Conservation (phyloP, 1,284 basidiomycete genomes). For the Moesziomyces aphidis region DNA sequence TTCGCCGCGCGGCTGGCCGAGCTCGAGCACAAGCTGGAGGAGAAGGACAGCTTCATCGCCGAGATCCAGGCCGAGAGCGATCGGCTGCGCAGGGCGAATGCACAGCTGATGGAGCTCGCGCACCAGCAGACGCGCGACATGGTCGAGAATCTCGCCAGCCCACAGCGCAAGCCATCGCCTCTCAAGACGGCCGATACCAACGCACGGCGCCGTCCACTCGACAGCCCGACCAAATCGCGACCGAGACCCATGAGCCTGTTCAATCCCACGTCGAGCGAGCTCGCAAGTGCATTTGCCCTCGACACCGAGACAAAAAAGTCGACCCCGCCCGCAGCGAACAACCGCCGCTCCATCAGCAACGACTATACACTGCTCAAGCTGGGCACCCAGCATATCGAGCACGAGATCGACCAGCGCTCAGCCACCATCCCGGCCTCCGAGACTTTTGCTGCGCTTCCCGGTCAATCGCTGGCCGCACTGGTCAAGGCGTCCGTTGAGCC, state of each 20-base stretch:
- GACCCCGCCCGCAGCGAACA: not conserved
- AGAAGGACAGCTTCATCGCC: conserved; percentile 52
- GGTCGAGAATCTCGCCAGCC: conserved; percentile 36
- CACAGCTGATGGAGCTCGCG: conserved; percentile 47
- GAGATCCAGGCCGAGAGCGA: conserved; percentile 47
- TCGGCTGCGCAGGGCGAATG: conserved; percentile 41
- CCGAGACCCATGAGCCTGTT: conserved; percentile 36
- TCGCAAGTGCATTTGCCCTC: not conserved
- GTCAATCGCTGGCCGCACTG: not conserved
- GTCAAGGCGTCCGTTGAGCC: not conserved
- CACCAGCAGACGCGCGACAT: conserved; percentile 51
- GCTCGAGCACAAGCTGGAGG: conserved; percentile 24
- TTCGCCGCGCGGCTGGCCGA: conserved; percentile 18
- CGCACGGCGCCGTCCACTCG: not conserved
- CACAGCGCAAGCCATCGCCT: conserved; percentile 1
- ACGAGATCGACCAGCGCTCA: conserved; percentile 22
- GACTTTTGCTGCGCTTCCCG: conserved; percentile 31
- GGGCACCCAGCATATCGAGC: conserved; percentile 29
- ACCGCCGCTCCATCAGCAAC: conserved; percentile 32
- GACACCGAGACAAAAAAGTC: not conserved
- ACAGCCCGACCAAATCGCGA: conserved; percentile 9
- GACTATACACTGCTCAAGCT: conserved; percentile 35
- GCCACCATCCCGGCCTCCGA: conserved; percentile 21
- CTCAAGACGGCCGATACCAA: conserved; percentile 11
- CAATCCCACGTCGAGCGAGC: conserved; percentile 3